Base-by-base conservation (phyloP, 768 basidiomycete species). In the Kwoniella sp. region DNA sequence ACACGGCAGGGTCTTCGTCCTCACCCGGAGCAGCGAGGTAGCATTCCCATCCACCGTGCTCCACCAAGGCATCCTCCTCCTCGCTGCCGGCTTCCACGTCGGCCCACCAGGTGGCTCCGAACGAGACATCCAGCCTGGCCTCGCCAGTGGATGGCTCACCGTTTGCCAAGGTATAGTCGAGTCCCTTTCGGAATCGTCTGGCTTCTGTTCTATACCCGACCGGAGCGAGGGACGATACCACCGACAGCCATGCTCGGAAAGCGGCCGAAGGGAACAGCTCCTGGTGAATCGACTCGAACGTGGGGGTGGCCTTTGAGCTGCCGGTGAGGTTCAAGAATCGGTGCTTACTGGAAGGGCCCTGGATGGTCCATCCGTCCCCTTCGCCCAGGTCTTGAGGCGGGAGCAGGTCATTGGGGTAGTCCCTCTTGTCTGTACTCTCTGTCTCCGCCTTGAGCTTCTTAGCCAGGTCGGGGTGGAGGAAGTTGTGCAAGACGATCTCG, bases 21-120 rank as follows among this genome's bases (percentile, higher is more conserved):
- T 88, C 90, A 57, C 92, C 85, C 59, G 93, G 89, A 34, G 89
- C 88, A 1, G 90, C 87, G 82, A 95, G 87, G 73, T 96, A 98
- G 69, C 90, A 91, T 85, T 96, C 91, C 91, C 92, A 96, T 15
- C 88, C 93, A 40, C 93, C 93, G 82, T 56, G 70, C 62, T 67
- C 75, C 23, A 63, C 60, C 32, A 76, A 65, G 14, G 59, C 62
- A 29, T 73, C 71, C 46, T 67, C 67, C 40, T 62, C 65, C 31
- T 68, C 66, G 22, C 56, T 60, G 10, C 62, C 65, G 15, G 61
- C 57, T 8, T 47, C 54, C 3, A 67, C 66, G 48, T 59, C 73
- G 0, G 62, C 70, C 73, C 73, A 67, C 25, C 90, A 90, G 12
- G 90, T 96, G 57, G 93, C 74, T 2, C 87, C 88, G 12, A 98